Conservation (phyloP, 208 protist genomes). For the Trichomonas tenax region DNA sequence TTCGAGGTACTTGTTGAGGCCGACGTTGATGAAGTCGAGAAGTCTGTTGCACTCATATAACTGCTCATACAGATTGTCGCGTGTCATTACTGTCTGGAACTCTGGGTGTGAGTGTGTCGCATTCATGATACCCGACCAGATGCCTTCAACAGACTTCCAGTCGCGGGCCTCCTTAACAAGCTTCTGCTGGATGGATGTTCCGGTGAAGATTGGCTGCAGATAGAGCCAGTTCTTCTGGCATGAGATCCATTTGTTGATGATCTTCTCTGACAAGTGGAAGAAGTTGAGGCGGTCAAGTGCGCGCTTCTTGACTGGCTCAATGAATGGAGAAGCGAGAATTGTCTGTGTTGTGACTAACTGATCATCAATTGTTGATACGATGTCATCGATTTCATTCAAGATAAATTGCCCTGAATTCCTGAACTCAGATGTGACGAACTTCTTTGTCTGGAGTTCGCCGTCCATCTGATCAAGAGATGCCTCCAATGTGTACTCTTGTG, state of each 20-base stretch:
- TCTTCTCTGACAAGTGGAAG: conserved; percentile 35
- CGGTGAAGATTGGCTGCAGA: conserved; percentile 88
- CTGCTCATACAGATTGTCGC: conserved; percentile 65
- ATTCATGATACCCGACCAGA: conserved; percentile 41
- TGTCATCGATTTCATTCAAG: conserved; percentile 21
- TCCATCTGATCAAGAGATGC: conserved; percentile 75
- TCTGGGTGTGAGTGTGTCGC: conserved; percentile 35
- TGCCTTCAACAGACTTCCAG: conserved; percentile 40
- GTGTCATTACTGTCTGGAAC: conserved; percentile 65
- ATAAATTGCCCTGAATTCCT: conserved; percentile 40
- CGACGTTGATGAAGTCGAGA: conserved; percentile 62
- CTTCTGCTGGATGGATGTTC: conserved; percentile 82
- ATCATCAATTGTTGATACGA: conserved; percentile 25
- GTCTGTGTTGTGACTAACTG: conserved; percentile 26
- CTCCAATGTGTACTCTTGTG: conserved; percentile 81
- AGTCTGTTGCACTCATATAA: conserved; percentile 58
- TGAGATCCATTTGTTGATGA: conserved; percentile 46
- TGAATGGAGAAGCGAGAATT: conserved; percentile 51
- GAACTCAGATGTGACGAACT: neutral
- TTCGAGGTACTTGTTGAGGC: conserved; percentile 65
- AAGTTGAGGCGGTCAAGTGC: conserved; percentile 40
- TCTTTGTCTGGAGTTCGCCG: conserved; percentile 32
- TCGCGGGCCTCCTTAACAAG: conserved; percentile 72
- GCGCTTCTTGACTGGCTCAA: conserved; percentile 38
- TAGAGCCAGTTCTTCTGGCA: conserved; percentile 87